These are phyloP conservation scores for Iris pallida DNA, from an alignment of 116 monocot species.

Conservation along the genomic window DNA sequence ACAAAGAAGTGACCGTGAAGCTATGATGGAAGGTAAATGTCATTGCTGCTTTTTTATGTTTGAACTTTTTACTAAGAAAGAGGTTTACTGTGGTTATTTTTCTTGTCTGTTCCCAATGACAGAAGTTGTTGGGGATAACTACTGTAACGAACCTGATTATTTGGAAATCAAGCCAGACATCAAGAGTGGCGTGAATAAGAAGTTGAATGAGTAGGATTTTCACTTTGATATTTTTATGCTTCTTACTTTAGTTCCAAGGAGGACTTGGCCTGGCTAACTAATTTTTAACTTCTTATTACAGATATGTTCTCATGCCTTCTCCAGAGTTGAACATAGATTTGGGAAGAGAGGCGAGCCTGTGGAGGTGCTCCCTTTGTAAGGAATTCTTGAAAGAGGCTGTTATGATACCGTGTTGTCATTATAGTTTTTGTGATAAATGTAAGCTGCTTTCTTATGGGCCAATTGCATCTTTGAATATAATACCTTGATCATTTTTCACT, in stretches of 20 bases:
- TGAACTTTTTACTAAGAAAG: neutral
- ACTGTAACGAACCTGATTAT: constrained; percentile 9
- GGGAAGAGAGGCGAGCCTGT: too few relatives aligned
- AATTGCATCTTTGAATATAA: too few relatives aligned
- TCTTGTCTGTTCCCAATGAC: neutral
- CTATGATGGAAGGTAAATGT: constrained; percentile 32
- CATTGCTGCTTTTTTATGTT: neutral
- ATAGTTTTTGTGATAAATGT: too few relatives aligned
- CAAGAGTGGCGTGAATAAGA: constrained; percentile 17
- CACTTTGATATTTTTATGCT: neutral
- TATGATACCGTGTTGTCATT: too few relatives aligned
- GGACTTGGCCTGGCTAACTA: neutral
- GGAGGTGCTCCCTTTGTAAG: too few relatives aligned
- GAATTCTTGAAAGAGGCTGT: too few relatives aligned
- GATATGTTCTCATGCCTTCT: too few relatives aligned
- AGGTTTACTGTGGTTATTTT: neutral
- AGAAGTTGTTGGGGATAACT: constrained; percentile 46
- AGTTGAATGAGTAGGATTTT: constrained; percentile 29
- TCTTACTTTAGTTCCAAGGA: neutral
- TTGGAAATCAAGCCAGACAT: constrained; percentile 6
- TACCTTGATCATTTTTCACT: too few relatives aligned
- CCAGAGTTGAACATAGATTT: too few relatives aligned
- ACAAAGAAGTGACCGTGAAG: constrained; percentile 39
- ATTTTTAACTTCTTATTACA: neutral
- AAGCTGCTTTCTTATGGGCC: too few relatives aligned